Base-by-base conservation (phyloP, 2,329 filamentous ascomycete genomes). In the Alternaria triticina region DNA sequence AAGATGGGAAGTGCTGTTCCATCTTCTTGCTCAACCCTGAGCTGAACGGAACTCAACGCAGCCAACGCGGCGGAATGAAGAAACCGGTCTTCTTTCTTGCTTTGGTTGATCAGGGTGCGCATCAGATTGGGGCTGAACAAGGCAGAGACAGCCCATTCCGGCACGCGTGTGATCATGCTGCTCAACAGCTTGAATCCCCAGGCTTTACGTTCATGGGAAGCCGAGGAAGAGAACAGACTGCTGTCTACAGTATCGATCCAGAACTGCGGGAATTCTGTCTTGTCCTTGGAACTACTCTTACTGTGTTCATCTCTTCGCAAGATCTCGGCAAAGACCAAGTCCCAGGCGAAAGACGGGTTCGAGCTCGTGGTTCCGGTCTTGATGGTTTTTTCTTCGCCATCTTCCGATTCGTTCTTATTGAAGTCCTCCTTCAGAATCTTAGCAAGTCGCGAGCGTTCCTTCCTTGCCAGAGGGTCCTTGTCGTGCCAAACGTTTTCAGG, bases 141-240 rank as follows among this genome's bases (percentile, higher is more conserved):
- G 9, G 84, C 67, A 79, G 85, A 56, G 82, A 87, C 70, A 85
- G 86, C 60, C 76, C 83, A 67, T 66, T 78, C 67, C 78, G 87
- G 76, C 72, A 82, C 82, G 40, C 82, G 83, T 30, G 84, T 82
- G 5, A 97, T 82, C 70, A 94, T 88, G 74, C 91, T 92, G 71
- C 91, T 89, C 73, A 97, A 93, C 3, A 98, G 87, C 73, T 94
- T 89, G 80, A 98, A 95, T 0, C 96, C 96, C 79, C 93, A 94
- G 74, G 93, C 93, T 80, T 97, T 98, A 59, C 96, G 91, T 70
- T 94, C 93, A 46, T 94, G 89, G 1, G 94, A 96, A 8, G 94
- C 91, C 11, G 87, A 89, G 60, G 90, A 88, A 6, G 92, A 90
- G 77, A 98, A 97, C 4, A 97, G 85, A 9, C 91, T 91, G 76